Evolutionary conservation across 116 monocot genomes (phyloP).

Genomic region (Dioscorea cayenensis): DNA sequence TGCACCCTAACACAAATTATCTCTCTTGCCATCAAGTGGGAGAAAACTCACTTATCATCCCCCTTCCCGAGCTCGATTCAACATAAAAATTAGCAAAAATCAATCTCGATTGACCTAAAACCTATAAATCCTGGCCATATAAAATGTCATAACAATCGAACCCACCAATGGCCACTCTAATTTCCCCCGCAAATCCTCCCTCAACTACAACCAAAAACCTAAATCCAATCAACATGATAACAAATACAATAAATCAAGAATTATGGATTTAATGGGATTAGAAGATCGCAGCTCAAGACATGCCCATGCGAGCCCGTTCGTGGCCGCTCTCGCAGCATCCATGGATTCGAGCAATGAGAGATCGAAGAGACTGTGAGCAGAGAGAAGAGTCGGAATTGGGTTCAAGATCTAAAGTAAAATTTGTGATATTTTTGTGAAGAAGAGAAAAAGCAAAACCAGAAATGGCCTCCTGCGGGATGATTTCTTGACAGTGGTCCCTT

Average conservation of each 20-base stretch:
- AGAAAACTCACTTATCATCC: too few species aligned
- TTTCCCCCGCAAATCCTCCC: background rate
- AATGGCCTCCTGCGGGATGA: too few species aligned
- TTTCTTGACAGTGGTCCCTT: too few species aligned
- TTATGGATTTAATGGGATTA: background rate
- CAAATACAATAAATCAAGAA: background rate
- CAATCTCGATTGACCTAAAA: background rate
- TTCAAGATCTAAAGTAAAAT: too few species aligned
- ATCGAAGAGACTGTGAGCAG: too few species aligned
- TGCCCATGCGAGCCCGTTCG: conserved; percentile 57
- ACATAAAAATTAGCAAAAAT: background rate
- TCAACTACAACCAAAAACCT: background rate
- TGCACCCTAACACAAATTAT: too few species aligned
- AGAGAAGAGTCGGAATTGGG: too few species aligned
- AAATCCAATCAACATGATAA: background rate
- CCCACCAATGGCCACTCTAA: background rate
- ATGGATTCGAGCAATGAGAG: conserved; percentile 4
- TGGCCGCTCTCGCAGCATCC: conserved; percentile 62
- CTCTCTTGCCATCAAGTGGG: too few species aligned
- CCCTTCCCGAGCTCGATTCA: too few species aligned
- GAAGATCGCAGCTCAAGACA: conserved; percentile 62
- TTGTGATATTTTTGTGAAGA: too few species aligned
- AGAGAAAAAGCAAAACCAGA: too few species aligned
- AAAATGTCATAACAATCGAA: background rate
- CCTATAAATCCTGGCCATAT: background rate